Evolutionary conservation across 331 rosid species (phyloP).

Genomic region (Telfairia occidentalis): DNA sequence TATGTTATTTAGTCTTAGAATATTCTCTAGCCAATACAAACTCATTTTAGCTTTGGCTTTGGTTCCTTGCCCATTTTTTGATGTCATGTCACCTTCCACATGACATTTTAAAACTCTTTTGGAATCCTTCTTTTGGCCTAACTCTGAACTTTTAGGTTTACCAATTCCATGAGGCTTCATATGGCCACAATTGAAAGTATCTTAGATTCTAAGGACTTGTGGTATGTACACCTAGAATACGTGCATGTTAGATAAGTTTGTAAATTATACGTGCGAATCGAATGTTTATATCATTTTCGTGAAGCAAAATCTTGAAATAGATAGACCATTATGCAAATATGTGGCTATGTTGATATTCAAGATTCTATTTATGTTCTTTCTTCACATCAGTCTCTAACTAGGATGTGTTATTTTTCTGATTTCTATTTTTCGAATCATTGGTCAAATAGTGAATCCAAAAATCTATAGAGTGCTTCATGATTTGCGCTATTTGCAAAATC

Average conservation of each 20-base stretch:
- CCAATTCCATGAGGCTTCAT: conserved; percentile 4
- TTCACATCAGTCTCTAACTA: background rate
- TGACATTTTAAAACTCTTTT: background rate
- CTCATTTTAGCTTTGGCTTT: background rate
- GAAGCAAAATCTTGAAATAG: background rate
- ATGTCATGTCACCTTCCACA: conserved; percentile 11
- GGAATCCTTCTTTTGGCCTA: conserved; percentile 9
- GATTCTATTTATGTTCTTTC: background rate
- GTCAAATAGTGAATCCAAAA: background rate
- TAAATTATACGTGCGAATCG: background rate
- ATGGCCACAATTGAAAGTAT: background rate
- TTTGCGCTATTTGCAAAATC: background rate
- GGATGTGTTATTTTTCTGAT: background rate
- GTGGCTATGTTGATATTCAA: background rate
- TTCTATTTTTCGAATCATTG: background rate
- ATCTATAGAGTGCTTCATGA: background rate
- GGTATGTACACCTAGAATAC: background rate
- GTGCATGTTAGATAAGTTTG: background rate
- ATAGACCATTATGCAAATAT: background rate
- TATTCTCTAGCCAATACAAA: background rate
- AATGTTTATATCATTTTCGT: background rate
- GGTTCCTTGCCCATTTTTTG: conserved; percentile 2
- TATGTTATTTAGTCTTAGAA: background rate
- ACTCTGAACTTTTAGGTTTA: background rate
- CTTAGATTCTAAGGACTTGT: conserved; percentile 1